Base-by-base conservation (phyloP, 2,329 filamentous ascomycete genomes). In the Colletotrichum plurivorum region DNA sequence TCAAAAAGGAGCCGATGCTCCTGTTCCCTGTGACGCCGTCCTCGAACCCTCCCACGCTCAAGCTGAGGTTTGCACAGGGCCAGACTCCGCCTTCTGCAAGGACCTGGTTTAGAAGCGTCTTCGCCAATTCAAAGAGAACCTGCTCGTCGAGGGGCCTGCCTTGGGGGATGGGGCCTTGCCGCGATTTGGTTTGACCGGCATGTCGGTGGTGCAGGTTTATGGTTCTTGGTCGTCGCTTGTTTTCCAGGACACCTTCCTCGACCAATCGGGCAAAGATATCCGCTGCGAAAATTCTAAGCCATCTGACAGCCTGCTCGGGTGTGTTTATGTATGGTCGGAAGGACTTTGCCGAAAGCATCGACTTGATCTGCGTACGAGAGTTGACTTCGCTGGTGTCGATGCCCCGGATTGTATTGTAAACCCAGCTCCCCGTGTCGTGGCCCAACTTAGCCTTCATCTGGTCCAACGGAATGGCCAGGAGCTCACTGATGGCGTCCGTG, bases 321-420 rank as follows among this genome's bases (percentile, higher is more conserved):
- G 86, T 92, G 73, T 90, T 93, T 77, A 98, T 95, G 64, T 87
- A 90, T 0, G 96, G 96, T 27, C 93, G 88, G 76, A 99, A 99
- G 0, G 94, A 97, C 78, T 99, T 99, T 20, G 96, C 95, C 1
- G 94, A 98, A 15, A 98, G 85, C 95, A 99, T 98, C 16, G 93
- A 96, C 79, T 98, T 98, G 83, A 98, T 97, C 76, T 96, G 93
- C 1, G 94, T 97, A 59, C 95, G 87, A 31, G 94, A 89, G 76
- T 94, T 98, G 73, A 99, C 94, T 79, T 98, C 95, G 74, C 92
- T 96, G 57, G 85, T 84, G 78, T 99, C 96, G 70, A 95, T 89
- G 1, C 96, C 96, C 12, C 96, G 90, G 61, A 98, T 92, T 12
- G 92, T 92, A 63, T 92, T 90, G 80, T 97, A 92, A 12, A 98